Percentiles rank a stretch among this genome's conserved stretches.
These are phyloP conservation scores for Sutorius eximius DNA, from an alignment of 1,284 basidiomycete species.

Conservation along the genomic window DNA sequence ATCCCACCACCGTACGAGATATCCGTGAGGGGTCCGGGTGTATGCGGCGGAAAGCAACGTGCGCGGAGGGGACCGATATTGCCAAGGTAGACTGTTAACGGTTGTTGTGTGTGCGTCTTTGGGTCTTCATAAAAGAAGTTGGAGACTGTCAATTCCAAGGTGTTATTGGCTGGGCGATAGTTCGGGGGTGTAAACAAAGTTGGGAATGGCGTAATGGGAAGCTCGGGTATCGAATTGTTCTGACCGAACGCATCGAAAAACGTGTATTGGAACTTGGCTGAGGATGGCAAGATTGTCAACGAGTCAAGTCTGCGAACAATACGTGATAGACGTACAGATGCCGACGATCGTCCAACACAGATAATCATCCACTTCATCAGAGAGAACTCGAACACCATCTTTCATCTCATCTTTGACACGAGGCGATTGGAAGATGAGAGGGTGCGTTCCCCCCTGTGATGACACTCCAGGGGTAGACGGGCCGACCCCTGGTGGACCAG, in stretches of 20 bases:
- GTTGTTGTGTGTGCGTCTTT: slow-evolving; percentile 59
- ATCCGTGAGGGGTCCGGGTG: slow-evolving; percentile 62
- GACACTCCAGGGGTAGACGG: slow-evolving; percentile 68
- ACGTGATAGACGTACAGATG: slow-evolving; percentile 67
- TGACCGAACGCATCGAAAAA: slow-evolving; percentile 88
- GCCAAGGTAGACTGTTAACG: slow-evolving; percentile 87
- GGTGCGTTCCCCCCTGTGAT: slow-evolving; percentile 75
- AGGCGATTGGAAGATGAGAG: slow-evolving; percentile 74
- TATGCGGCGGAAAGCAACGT: slow-evolving; percentile 67
- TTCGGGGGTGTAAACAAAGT: slow-evolving; percentile 79
- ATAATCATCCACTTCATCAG: slow-evolving; percentile 91
- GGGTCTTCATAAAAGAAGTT: slow-evolving; percentile 80
- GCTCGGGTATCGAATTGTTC: slow-evolving; percentile 70
- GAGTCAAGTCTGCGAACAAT: slow-evolving; percentile 7
- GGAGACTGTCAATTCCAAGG: slow-evolving; percentile 79
- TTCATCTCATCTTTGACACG: slow-evolving; percentile 73
- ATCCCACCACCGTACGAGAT: slow-evolving; percentile 52
- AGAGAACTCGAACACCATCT: slow-evolving; percentile 65
- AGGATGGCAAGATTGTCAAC: slow-evolving; percentile 21
- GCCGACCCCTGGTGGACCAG: slow-evolving; percentile 66
- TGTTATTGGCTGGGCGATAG: slow-evolving; percentile 71
- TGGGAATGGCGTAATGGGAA: slow-evolving; percentile 87
- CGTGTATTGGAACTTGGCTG: slow-evolving; percentile 91
- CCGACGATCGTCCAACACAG: slow-evolving; percentile 96
- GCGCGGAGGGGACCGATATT: slow-evolving; percentile 80